A percentile compares a stretch with the other conserved stretches of the same genome.
Conservation (phyloP, 257 asterid genomes). For the Solanum infundibuliforme region DNA sequence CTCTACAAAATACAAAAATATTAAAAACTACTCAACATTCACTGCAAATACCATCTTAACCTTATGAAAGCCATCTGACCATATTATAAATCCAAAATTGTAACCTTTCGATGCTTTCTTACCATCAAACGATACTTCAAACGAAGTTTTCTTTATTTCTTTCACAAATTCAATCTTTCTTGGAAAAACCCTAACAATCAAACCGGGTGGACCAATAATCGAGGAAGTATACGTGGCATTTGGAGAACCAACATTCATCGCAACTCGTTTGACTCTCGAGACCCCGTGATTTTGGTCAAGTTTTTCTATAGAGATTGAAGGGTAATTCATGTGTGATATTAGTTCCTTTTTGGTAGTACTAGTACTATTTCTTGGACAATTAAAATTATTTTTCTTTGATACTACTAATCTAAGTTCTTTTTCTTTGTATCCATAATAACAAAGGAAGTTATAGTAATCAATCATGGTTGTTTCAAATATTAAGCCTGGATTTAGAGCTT, state of each 20-base stretch:
- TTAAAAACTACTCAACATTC: constrained; percentile 16
- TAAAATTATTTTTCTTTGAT: constrained; percentile 25
- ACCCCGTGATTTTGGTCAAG: constrained; percentile 16
- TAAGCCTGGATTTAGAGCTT: constrained; percentile 62
- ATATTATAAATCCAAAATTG: constrained; percentile 42
- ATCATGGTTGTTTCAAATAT: constrained; percentile 40
- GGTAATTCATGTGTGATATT: constrained; percentile 55
- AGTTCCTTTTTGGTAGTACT: neutral
- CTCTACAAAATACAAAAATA: neutral
- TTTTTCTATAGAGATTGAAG: constrained; percentile 52
- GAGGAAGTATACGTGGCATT: constrained; percentile 30
- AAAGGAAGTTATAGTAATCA: constrained; percentile 51
- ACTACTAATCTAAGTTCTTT: constrained; percentile 21
- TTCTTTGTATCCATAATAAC: constrained; percentile 43
- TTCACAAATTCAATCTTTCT: constrained; percentile 17
- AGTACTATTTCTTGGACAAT: constrained; percentile 24
- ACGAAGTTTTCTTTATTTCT: constrained; percentile 15
- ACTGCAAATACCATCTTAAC: constrained; percentile 54
- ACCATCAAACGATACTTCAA: constrained; percentile 45
- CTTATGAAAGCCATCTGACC: constrained; percentile 53
- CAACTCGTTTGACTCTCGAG: constrained; percentile 40
- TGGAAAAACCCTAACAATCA: constrained; percentile 35
- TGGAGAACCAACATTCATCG: constrained; percentile 37
- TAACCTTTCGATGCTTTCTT: constrained; percentile 43
- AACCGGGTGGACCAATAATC: constrained; percentile 35